A percentile compares a stretch with the other conserved stretches of the same genome.
These are phyloP conservation scores for Boletellus deceptivus DNA, from an alignment of 1,284 basidiomycete genomes.

Conservation along the genomic window DNA sequence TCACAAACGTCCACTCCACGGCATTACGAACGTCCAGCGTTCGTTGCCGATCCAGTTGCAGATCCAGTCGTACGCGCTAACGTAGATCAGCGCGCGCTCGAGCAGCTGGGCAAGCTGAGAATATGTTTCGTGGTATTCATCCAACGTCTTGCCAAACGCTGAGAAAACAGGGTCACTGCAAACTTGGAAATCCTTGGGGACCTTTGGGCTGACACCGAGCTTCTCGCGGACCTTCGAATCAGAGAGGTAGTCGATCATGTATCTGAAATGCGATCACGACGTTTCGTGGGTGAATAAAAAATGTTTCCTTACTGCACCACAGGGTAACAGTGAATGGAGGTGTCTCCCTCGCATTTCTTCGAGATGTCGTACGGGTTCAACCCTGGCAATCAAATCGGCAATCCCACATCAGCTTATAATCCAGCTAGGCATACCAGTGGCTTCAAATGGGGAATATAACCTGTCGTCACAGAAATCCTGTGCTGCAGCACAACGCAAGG, in stretches of 20 bases:
- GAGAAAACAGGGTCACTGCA: constrained; percentile 44
- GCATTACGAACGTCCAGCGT: constrained; percentile 54
- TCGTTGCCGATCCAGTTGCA: constrained; percentile 76
- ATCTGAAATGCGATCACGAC: constrained; percentile 30
- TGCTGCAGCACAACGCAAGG: constrained; percentile 52
- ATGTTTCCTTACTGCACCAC: constrained; percentile 37
- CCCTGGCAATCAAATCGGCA: constrained; percentile 26
- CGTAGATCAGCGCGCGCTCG: constrained; percentile 47
- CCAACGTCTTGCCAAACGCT: constrained; percentile 34
- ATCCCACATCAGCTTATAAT: not conserved
- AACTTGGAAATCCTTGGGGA: constrained; percentile 45
- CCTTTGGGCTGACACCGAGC: constrained; percentile 55
- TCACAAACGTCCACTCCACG: constrained; percentile 58
- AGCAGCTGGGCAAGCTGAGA: constrained; percentile 67
- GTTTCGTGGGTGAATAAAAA: not conserved
- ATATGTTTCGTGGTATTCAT: constrained; percentile 12
- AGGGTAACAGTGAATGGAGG: constrained; percentile 47
- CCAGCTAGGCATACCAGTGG: constrained; percentile 32
- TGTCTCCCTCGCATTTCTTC: constrained; percentile 43
- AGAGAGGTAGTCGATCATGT: constrained; percentile 54
- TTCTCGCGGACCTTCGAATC: constrained; percentile 45
- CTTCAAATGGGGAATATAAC: constrained; percentile 31
- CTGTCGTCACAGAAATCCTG: constrained; percentile 42
- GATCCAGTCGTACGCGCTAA: constrained; percentile 67
- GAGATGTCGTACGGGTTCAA: constrained; percentile 62